Conservation (phyloP, 495 filamentous ascomycete species). For the Cudoniella acicularis region DNA sequence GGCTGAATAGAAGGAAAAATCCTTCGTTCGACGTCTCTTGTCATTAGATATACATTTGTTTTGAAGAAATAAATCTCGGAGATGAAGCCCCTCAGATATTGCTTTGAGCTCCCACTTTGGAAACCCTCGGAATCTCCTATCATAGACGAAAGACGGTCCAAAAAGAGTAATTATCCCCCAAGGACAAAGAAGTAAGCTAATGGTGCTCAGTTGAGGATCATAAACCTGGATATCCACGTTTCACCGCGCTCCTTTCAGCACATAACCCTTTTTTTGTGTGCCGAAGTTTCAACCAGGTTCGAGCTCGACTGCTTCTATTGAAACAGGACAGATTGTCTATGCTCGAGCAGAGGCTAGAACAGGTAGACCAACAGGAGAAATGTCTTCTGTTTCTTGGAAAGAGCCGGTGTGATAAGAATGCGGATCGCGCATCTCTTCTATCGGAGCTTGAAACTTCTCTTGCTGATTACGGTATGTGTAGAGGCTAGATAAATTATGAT, state of each 20-base stretch:
- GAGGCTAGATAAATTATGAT: neutral
- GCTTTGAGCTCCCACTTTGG: too few species aligned
- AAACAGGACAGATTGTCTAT: slow-evolving; percentile 30
- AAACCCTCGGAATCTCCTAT: too few species aligned
- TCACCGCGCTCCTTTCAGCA: slow-evolving; percentile 28
- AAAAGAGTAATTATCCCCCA: too few species aligned
- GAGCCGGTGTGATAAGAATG: neutral
- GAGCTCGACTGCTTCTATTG: slow-evolving; percentile 19
- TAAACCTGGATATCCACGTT: slow-evolving; percentile 31
- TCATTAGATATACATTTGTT: too few species aligned
- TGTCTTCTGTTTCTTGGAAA: slow-evolving; percentile 22
- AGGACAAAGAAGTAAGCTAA: too few species aligned
- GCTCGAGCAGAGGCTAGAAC: slow-evolving; percentile 31
- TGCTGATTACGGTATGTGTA: slow-evolving; percentile 3
- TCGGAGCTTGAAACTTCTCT: neutral
- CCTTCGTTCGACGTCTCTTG: too few species aligned
- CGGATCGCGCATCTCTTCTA: neutral
- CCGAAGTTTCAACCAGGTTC: slow-evolving; percentile 29
- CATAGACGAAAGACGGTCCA: too few species aligned
- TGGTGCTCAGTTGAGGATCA: slow-evolving; percentile 36
- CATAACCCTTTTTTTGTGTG: slow-evolving; percentile 28
- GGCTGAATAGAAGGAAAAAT: too few species aligned
- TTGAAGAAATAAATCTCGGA: too few species aligned
- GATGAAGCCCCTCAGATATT: too few species aligned
- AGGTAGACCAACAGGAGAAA: slow-evolving; percentile 28